A percentile compares a stretch with the other conserved stretches of the same genome.
phyloP scores from a whole-genome alignment of 1,284 basidiomycete genomes.

The Neotropicomus parvogracilis region DNA sequence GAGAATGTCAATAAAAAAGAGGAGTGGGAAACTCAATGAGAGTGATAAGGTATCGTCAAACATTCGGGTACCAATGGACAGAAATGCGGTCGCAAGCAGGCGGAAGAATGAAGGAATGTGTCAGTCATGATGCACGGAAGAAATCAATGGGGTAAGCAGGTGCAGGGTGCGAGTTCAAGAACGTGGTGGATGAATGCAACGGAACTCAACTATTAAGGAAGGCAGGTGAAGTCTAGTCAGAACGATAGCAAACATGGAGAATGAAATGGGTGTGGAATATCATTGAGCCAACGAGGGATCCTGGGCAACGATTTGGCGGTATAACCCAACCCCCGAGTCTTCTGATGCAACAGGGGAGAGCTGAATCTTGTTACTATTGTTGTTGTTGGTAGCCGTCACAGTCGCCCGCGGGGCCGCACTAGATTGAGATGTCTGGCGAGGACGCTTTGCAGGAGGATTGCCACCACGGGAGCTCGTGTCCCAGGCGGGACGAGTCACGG shows the following conservation, averaged over 20 bases:
- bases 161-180: conserved; percentile 27
- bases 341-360: conserved; percentile 76
- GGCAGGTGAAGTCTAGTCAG: conserved; percentile 22
- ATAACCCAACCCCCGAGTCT: conserved; percentile 77
- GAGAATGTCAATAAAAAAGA: conserved; percentile 35
- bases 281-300: conserved; percentile 61
- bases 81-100: conserved; percentile 23
- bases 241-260: conserved; percentile 16
- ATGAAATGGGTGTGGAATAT: conserved; percentile 27
- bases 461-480: conserved; percentile 55
- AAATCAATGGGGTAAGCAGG: conserved; percentile 23
- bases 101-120: conserved; percentile 30
- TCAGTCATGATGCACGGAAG: conserved; percentile 29
- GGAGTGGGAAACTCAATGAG: conserved; percentile 26
- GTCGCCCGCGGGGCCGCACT: conserved; percentile 41
- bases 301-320: conserved; percentile 72
- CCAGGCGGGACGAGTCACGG: conserved; percentile 69
- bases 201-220: conserved; percentile 25
- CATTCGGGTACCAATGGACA: conserved; percentile 28
- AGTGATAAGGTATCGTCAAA: conserved; percentile 37
- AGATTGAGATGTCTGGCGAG: conserved; percentile 69
- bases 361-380: conserved; percentile 43
- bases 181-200: conserved; percentile 21
- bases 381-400: conserved; percentile 15
- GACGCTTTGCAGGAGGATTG: conserved; percentile 46